These are phyloP conservation scores for Penicillium waksmanii DNA, from an alignment of 495 filamentous ascomycete genomes.

Conservation along the genomic window DNA sequence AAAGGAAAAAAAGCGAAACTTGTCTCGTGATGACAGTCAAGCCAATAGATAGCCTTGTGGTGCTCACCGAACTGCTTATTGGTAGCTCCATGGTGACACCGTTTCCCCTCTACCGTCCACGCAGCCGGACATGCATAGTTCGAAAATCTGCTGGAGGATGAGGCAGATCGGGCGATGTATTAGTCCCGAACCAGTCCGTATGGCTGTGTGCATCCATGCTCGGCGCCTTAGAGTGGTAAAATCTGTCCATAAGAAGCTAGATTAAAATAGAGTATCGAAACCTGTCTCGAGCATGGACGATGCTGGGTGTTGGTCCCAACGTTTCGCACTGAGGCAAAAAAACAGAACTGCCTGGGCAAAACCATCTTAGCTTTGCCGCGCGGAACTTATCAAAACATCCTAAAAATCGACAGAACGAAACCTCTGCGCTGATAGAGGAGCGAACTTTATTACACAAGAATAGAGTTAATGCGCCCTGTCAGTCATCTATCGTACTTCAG, in stretches of 20 bases:
- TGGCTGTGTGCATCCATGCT: constrained; percentile 19
- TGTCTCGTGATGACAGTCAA: constrained; percentile 30
- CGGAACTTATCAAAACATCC: constrained; percentile 10
- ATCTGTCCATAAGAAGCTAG: not conserved
- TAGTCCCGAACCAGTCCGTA: constrained; percentile 32
- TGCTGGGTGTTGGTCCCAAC: not conserved
- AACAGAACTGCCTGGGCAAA: not conserved
- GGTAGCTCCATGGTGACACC: constrained; percentile 30
- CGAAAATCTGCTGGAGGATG: constrained; percentile 21
- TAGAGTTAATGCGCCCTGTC: constrained; percentile 33
- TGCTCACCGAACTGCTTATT: constrained; percentile 18
- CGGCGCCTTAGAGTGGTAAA: not conserved
- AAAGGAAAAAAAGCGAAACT: constrained; percentile 7
- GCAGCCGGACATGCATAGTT: constrained; percentile 30
- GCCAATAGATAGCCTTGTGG: constrained; percentile 19
- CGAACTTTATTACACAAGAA: constrained; percentile 23
- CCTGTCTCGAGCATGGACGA: not conserved
- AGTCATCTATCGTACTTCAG: constrained; percentile 19
- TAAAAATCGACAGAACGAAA: not conserved
- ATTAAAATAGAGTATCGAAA: not conserved
- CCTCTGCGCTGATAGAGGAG: constrained; percentile 4
- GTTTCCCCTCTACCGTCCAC: constrained; percentile 22
- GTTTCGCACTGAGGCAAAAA: not conserved
- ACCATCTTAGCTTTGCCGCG: constrained; percentile 16
- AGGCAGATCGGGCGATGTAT: constrained; percentile 23